Conservation (phyloP, 345 rosid genomes). For the Draba incana region DNA sequence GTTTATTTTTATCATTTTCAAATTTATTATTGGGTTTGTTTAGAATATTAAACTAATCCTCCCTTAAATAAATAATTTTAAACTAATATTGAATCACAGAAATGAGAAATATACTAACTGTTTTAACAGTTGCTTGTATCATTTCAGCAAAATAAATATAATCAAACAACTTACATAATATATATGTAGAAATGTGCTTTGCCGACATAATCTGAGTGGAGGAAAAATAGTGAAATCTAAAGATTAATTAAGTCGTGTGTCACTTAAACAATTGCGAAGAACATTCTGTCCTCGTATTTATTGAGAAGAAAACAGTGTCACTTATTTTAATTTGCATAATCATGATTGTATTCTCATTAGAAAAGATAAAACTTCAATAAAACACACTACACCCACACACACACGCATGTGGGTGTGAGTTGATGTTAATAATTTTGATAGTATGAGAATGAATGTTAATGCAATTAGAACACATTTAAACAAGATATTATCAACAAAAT, state of each 20-base stretch:
- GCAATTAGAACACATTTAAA: not conserved
- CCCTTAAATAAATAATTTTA: not conserved
- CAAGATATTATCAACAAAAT: constrained; percentile 18
- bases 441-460: not conserved
- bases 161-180: not conserved
- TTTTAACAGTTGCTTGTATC: constrained; percentile 10
- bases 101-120: not conserved
- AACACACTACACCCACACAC: not conserved
- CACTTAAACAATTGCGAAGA: constrained; percentile 12
- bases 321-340: constrained; percentile 1
- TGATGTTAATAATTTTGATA: not conserved
- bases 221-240: not conserved
- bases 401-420: not conserved
- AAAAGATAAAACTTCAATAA: constrained; percentile 1
- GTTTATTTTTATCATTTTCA: too few relatives aligned
- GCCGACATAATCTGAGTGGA: constrained; percentile 32
- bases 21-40: too few relatives aligned
- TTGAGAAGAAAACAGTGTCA: not conserved
- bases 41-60: too few relatives aligned
- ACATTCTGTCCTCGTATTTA: constrained; percentile 23
- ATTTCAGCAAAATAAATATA: not conserved
- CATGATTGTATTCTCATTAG: not conserved
- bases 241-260: constrained; percentile 15
- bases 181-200: constrained; percentile 14
- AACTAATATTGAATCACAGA: not conserved